Conservation (phyloP, 2,329 filamentous ascomycete genomes). For the Aspergillus puulaauensis region DNA sequence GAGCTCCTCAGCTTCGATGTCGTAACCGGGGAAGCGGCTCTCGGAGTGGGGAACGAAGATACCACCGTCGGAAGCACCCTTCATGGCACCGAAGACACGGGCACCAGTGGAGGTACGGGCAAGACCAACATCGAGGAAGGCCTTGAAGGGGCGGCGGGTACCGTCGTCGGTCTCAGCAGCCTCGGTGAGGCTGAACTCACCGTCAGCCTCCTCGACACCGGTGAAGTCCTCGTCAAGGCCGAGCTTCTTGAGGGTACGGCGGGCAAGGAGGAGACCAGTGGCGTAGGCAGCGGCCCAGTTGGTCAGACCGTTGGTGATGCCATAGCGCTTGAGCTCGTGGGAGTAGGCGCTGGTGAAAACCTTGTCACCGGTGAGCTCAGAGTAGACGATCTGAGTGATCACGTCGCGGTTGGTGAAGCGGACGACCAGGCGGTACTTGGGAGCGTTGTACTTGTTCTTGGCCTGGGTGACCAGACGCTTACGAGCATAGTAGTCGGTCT, state of each 20-base stretch:
- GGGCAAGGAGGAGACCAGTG: slow-evolving; percentile 94
- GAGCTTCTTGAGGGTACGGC: slow-evolving; percentile 96
- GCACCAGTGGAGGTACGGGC: slow-evolving; percentile 96
- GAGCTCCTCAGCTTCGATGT: slow-evolving; percentile 96
- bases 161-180: slow-evolving; percentile 86
- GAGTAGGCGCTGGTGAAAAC: slow-evolving; percentile 89
- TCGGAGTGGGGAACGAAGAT: slow-evolving; percentile 97
- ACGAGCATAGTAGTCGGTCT: slow-evolving; percentile 99
- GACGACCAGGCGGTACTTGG: slow-evolving; percentile 99
- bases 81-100: slow-evolving; percentile 98
- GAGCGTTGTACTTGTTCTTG: slow-evolving; percentile 99
- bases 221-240: slow-evolving; percentile 88
- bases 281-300: slow-evolving; percentile 99
- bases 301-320: slow-evolving; percentile 97
- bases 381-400: slow-evolving; percentile 94
- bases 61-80: slow-evolving; percentile 98
- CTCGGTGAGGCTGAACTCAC: slow-evolving; percentile 95
- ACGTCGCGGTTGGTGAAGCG: slow-evolving; percentile 99
- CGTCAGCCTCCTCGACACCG: slow-evolving; percentile 95
- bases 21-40: slow-evolving; percentile 99
- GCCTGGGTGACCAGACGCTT: slow-evolving; percentile 99
- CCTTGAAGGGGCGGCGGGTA: slow-evolving; percentile 95
- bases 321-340: slow-evolving; percentile 97
- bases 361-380: slow-evolving; percentile 97
- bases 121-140: slow-evolving; percentile 96